Base-by-base conservation (phyloP, 2,329 filamentous ascomycete genomes). In the Celoporthe dispersa region DNA sequence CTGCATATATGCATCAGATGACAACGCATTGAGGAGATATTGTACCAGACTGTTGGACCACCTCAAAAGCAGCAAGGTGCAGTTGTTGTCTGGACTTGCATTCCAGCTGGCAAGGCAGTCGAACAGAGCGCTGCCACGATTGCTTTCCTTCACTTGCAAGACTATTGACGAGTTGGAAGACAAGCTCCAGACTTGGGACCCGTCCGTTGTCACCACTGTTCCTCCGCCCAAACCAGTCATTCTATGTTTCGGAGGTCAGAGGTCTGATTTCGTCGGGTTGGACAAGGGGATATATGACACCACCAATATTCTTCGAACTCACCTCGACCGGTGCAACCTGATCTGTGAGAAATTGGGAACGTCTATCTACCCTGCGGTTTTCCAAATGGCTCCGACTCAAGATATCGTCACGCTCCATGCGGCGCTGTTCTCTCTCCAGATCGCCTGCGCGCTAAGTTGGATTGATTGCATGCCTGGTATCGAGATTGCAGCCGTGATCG, bases 341-440 rank as follows among this genome's bases (percentile, higher is more conserved):
- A 35, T 35, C 35, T 35, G 35, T 8, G 35, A 35, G 35, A 35
- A 35, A 8, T 35, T 35, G 35, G 35, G 35, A 19, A 9, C 1
- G 64, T 70, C 1, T 67, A 77, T 83, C 37, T 78, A 71, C 53
- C 80, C 80, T 0, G 70, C 53, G 6, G 77, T 83, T 28, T 82
- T 82, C 67, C 39, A 75, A 28, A 48, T 65, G 0, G 28, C 68
- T 0, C 74, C 76, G 0, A 70, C 79, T 9, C 9, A 61, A 4
- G 25, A 31, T 16, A 22, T 19, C 2, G 57, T 60, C 0, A 64
- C 69, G 7, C 74, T 86, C 1, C 84, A 86, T 66, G 73, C 79
- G 0, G 72, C 64, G 9, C 73, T 85, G 0, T 81, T 84, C 25
- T 76, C 82, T 1, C 69, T 81, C 4, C 80, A 83, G 73, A 82